Base-by-base conservation (phyloP, 805 yeast species). In the Tetrapisispora fleetii region DNA sequence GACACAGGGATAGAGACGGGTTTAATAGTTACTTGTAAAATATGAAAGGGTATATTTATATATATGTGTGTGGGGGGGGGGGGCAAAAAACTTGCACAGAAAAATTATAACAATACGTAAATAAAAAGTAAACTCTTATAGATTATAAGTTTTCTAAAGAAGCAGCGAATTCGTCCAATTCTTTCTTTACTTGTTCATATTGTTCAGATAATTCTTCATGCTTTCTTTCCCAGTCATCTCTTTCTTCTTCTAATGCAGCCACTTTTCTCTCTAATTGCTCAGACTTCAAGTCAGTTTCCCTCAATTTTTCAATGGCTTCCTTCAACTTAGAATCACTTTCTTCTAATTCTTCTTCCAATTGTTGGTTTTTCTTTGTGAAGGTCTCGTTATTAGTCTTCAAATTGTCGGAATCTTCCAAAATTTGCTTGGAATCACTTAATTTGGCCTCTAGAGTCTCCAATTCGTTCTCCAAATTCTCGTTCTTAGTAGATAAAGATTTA, bases 241-340 rank as follows among this genome's bases (percentile, higher is more conserved):
- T 88, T 75, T 93, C 98, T 58, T 83, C 74, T 74, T 91, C 98
- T 65, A 90, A 77, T 36, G 95, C 86, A 52, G 87, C 77, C 51
- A 91, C 95, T 74, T 85, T 88, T 74, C 95, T 86, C 73, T 89
- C 96, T 69, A 88, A 78, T 70, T 88, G 95, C 73, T 93, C 99
- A 57, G 93, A 91, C 75, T 88, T 88, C 73, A 93, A 80, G 66
- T 93, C 99, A 50, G 95, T 81, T 67, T 88, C 95, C 71, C 96
- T 87, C 69, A 91, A 78, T 74, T 89, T 90, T 64, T 84, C 88
- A 54, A 95, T 88, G 56, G 96, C 85, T 70, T 86, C 95, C 73
- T 88, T 85, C 77, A 89, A 77, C 75, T 86, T 85, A 67, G 81
- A 79, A 69, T 91, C 97, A 53, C 95, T 83, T 62, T 75, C 77